Conservation (phyloP, 2,329 filamentous ascomycete genomes). For the Neurospora sp. region DNA sequence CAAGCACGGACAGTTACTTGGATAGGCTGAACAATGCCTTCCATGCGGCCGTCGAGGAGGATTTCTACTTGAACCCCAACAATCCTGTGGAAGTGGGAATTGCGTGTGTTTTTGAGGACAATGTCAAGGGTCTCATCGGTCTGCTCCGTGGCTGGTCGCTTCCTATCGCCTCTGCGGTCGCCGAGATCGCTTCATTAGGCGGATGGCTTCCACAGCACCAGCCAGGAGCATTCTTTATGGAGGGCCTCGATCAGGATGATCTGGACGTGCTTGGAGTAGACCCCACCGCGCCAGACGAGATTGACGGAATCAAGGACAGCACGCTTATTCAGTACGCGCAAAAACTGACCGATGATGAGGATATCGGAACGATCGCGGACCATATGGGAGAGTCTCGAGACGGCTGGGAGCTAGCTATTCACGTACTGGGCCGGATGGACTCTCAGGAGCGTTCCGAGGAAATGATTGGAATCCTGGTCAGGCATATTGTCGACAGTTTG, state of each 20-base stretch:
- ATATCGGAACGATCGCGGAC: conserved; percentile 28
- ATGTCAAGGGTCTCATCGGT: conserved; percentile 64
- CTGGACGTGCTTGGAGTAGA: conserved; percentile 69
- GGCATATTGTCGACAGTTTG: conserved; percentile 49
- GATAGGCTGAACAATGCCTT: conserved; percentile 64
- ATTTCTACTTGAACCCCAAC: conserved; percentile 67
- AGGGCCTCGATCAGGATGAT: conserved; percentile 71
- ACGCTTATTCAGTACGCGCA: conserved; percentile 69
- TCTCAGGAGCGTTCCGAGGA: conserved; percentile 60
- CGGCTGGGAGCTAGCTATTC: conserved; percentile 84
- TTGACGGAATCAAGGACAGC: conserved; percentile 65
- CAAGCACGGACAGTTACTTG: conserved; percentile 57
- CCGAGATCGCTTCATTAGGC: conserved; percentile 74
- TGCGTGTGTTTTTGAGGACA: conserved; percentile 73
- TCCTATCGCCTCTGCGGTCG: conserved; percentile 64
- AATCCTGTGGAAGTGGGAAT: conserved; percentile 72
- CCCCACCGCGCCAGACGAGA: conserved; percentile 45
- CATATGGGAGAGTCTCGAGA: conserved; percentile 37
- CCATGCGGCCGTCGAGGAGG: conserved; percentile 54
- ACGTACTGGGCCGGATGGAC: conserved; percentile 73
- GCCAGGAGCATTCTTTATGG: conserved; percentile 44
- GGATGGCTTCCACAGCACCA: conserved; percentile 65
- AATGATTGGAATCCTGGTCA: conserved; percentile 62
- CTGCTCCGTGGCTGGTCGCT: conserved; percentile 74
- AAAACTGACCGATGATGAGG: conserved; percentile 47